Base-by-base conservation (phyloP, 805 yeast species). In the Suhomyces faveliae region DNA sequence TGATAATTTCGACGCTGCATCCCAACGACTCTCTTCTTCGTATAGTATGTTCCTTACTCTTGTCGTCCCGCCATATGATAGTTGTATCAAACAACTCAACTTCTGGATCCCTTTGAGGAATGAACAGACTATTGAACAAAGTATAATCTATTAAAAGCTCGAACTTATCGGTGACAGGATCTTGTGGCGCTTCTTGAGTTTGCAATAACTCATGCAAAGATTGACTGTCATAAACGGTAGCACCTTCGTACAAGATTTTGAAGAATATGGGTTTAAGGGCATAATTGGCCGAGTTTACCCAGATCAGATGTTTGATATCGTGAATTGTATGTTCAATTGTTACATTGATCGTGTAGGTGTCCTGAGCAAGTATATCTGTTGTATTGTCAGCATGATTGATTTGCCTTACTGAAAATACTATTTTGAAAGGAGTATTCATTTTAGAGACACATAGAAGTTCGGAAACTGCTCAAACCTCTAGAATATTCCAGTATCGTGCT, bases 271-370 rank as follows among this genome's bases (percentile, higher is more conserved):
- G 74, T 45, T 55, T 58, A 35, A 70, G 52, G 13, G 41, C 30
- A 42, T 50, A 44, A 24, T 62, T 54, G 5, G 47, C 46, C n/a
- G 69, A 65, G 25, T 53, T 48, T 37, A 42, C 23, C 73, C 74
- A 68, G 9, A 70, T 55, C 57, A 54, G 59, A 17, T 64, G 58
- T 22, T 56, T 50, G 3, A 68, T 44, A 35, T 64, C 66, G n/a
- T 46, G 49, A 30, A 61, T 43, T 3, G 46, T 50, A 48, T 68
- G 70, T 12, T 52, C 41, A 15, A 64, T 46, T 3, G 70, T 63
- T 3, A 61, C 60, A 23, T 58, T 51, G 15, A 63, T 42, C 10
- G 23, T 27, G 42, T 46, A 41, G 7, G 9, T 35, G 9, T 35
- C 43, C 9, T 24, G 17, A 11, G 21, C 29, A 12, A 22, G 30